These are phyloP conservation scores for Phanerochaete carnosa DNA, from an alignment of 768 basidiomycete species.

Conservation along the genomic window DNA sequence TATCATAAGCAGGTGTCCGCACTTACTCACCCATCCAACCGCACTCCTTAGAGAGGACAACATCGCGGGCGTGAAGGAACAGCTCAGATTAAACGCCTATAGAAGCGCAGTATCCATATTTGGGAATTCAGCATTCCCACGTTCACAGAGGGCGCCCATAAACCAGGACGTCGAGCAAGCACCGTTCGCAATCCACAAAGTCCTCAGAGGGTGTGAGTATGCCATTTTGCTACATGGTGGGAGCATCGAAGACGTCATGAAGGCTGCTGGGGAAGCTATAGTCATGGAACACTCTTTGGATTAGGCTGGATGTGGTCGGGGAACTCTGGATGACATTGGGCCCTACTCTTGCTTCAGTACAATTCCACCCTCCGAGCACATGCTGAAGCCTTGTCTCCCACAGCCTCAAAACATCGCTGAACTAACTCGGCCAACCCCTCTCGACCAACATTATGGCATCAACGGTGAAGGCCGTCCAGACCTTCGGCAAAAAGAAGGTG, in stretches of 20 bases:
- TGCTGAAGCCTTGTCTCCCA: slow-evolving; percentile 10
- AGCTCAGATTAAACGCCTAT: not conserved
- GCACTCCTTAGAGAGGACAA: slow-evolving; percentile 22
- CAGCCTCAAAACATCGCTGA: slow-evolving; percentile 20
- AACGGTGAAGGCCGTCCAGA: slow-evolving; percentile 87
- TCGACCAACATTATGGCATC: slow-evolving; percentile 60
- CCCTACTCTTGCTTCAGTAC: slow-evolving; percentile 6
- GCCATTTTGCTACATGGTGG: slow-evolving; percentile 7
- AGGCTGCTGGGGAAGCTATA: not conserved
- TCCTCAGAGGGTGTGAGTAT: slow-evolving; percentile 37
- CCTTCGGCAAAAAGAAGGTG: slow-evolving; percentile 99
- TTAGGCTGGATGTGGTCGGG: slow-evolving; percentile 37
- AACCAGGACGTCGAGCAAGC: slow-evolving; percentile 9
- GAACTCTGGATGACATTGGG: slow-evolving; percentile 34
- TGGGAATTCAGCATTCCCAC: slow-evolving; percentile 7
- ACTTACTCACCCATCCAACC: slow-evolving; percentile 18
- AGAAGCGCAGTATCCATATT: slow-evolving; percentile 7
- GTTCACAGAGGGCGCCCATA: not conserved
- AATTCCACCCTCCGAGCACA: not conserved
- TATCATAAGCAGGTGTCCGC: not conserved
- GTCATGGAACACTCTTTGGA: slow-evolving; percentile 8
- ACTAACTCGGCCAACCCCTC: slow-evolving; percentile 16
- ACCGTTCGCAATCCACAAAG: slow-evolving; percentile 16
- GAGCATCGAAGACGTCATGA: not conserved
- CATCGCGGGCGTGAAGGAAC: slow-evolving; percentile 14